Evolutionary conservation across 192 early-diverging fungal genomes (phyloP).

Genomic region (Endogone sp.): DNA sequence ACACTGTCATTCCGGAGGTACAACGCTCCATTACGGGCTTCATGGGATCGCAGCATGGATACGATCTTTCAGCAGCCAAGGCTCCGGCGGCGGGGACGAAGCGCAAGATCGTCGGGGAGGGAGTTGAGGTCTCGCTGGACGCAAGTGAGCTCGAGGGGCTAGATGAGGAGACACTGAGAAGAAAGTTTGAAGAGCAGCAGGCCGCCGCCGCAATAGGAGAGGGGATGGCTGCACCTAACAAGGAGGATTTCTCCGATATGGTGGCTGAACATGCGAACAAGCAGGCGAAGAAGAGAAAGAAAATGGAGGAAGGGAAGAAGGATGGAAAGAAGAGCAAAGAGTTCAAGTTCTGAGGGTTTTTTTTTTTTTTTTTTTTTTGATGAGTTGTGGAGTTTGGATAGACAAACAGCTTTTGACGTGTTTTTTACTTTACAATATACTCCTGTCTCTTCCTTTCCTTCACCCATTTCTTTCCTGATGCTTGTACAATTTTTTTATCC

Average conservation of each 20-base stretch:
- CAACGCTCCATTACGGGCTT: conserved; percentile 69
- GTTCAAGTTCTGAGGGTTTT: conserved; percentile 30
- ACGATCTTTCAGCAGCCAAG: conserved; percentile 63
- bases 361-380: too few relatives aligned
- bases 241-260: conserved; percentile 87
- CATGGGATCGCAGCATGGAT: conserved; percentile 93
- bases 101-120: conserved; percentile 55
- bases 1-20: conserved; percentile 84
- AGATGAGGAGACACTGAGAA: conserved; percentile 69
- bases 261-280: conserved; percentile 77
- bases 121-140: conserved; percentile 84
- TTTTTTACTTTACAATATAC: background rate
- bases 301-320: conserved; percentile 46
- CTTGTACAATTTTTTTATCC: too few relatives aligned
- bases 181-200: conserved; percentile 75
- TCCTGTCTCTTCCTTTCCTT: background rate
- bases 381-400: too few relatives aligned
- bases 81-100: conserved; percentile 35
- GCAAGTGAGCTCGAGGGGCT: conserved; percentile 81
- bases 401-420: conserved; percentile 32
- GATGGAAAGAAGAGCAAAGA: conserved; percentile 27
- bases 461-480: background rate
- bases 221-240: conserved; percentile 33
- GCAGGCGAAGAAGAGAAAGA: conserved; percentile 68
- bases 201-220: conserved; percentile 27